A percentile compares a stretch with the other conserved stretches of the same genome.
phyloP scores from a whole-genome alignment of 805 yeast species.

The Candida germanica region DNA sequence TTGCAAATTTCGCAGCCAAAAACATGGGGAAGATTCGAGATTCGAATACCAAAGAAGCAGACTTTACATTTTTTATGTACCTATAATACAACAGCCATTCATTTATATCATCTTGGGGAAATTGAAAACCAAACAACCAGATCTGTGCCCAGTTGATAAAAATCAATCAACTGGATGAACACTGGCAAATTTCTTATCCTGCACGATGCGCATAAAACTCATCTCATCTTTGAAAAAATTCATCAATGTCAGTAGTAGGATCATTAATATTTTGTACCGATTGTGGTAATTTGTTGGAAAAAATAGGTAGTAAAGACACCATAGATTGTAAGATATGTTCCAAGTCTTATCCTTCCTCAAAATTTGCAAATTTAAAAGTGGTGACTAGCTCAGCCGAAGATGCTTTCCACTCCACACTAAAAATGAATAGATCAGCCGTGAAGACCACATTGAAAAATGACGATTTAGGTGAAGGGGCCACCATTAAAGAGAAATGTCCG shows the following conservation, averaged over 20 bases:
- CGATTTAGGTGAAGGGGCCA: slow-evolving; percentile 92
- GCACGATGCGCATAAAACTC: background rate
- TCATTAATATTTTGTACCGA: slow-evolving; percentile 88
- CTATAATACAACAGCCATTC: too few relatives aligned
- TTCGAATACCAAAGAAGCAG: too few relatives aligned
- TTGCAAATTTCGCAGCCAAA: slow-evolving; percentile 5
- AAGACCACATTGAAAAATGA: slow-evolving; percentile 74
- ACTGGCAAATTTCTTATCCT: background rate
- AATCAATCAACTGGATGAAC: too few relatives aligned
- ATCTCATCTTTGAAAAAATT: slow-evolving; percentile 8
- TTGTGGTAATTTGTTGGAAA: slow-evolving; percentile 87
- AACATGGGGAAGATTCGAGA: too few relatives aligned
- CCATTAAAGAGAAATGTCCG: slow-evolving; percentile 97
- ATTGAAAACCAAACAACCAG: too few relatives aligned
- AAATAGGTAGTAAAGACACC: slow-evolving; percentile 46
- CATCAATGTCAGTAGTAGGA: slow-evolving; percentile 86
- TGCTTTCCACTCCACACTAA: slow-evolving; percentile 87
- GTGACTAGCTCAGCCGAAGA: slow-evolving; percentile 85
- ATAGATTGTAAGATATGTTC: slow-evolving; percentile 57
- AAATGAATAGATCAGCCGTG: slow-evolving; percentile 82
- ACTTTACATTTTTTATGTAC: too few relatives aligned
- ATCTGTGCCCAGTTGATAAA: too few relatives aligned
- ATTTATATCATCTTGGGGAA: too few relatives aligned
- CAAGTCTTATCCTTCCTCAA: slow-evolving; percentile 41
- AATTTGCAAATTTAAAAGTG: slow-evolving; percentile 77